Conservation (phyloP, 1,284 basidiomycete genomes). For the Ganoderma meredithae region DNA sequence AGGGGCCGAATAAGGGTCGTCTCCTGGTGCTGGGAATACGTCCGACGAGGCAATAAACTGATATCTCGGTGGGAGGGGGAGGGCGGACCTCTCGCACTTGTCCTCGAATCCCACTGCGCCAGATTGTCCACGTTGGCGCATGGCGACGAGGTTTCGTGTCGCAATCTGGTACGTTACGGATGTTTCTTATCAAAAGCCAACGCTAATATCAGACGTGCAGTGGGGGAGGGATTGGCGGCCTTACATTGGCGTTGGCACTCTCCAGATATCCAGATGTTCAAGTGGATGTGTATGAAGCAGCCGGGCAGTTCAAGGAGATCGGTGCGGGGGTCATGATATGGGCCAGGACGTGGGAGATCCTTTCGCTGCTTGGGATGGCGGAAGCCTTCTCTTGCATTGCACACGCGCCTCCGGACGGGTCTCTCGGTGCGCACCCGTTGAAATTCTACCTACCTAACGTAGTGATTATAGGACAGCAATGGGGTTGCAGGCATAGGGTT, state of each 20-base stretch:
- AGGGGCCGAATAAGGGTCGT: neutral
- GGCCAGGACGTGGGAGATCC: constrained; percentile 51
- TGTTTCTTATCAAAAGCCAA: neutral
- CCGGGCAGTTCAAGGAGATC: constrained; percentile 55
- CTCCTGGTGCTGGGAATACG: neutral
- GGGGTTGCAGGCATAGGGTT: constrained; percentile 47
- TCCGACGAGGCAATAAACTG: neutral
- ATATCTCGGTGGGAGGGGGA: neutral
- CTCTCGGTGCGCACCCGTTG: constrained; percentile 38
- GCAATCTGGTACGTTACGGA: constrained; percentile 37
- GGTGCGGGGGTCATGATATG: constrained; percentile 59
- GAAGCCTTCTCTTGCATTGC: constrained; percentile 50
- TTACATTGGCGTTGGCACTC: constrained; percentile 53
- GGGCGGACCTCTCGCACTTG: neutral
- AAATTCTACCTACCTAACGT: neutral
- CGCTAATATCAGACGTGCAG: constrained; percentile 40
- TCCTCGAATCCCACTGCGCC: neutral
- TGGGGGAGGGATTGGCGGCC: constrained; percentile 57
- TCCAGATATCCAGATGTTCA: constrained; percentile 49
- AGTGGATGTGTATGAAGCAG: constrained; percentile 56
- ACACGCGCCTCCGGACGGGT: constrained; percentile 50
- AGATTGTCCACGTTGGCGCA: neutral
- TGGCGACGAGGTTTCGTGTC: constrained; percentile 34
- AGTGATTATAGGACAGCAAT: neutral
- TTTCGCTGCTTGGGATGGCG: constrained; percentile 49